Evolutionary conservation across 306 rosid genomes (phyloP), one percentile per base, ranked within the genome.

Genomic region (Glycine latifolia): DNA sequence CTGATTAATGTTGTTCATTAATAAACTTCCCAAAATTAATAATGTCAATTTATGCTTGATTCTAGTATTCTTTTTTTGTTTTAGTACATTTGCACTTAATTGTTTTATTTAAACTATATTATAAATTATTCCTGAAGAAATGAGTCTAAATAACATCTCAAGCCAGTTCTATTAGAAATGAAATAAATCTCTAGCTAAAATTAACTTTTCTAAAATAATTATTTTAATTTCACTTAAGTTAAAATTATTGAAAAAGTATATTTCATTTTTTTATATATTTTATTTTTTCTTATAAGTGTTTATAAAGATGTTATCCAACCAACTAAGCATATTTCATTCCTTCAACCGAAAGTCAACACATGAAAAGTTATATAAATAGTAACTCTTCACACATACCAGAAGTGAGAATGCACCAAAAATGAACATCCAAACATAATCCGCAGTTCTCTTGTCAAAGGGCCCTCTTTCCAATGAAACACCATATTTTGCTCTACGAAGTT

Each of bases 361-460:
- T 37, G 13, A 78, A 79, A 68, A 58, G 5, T 80, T 49, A 50
- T 20, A 81, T 55, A 46, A 68, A 46, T 55, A 68, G 37, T 2
- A 1, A 52, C 37, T 48, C 12, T 48, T 59, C 20, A 15, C 58
- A 6, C 85, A 43, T 86, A 91, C 97, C 89, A 93, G 73, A 89
- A 93, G 94, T 59, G 93, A 90, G 67, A 90, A 58, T 31, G 97
- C 91, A 60, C 96, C 96, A 81, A 91, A 85, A 58, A 89, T 49
- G 37, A 93, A 66, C 96, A 93, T 93, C 94, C 94, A 93, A 53
- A 87, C 81, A 77, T 80, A 93, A 82, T 93, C 94, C 14, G 93
- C 96, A 43, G 96, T 93, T 85, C 94, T 88, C 86, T 90, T 91
- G 85, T 93, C 91, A 89, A 90, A 93, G 15, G 97, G 84, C 0